Conservation (phyloP, 139 green algal species). For the Limnomonas spitsbergensis region DNA sequence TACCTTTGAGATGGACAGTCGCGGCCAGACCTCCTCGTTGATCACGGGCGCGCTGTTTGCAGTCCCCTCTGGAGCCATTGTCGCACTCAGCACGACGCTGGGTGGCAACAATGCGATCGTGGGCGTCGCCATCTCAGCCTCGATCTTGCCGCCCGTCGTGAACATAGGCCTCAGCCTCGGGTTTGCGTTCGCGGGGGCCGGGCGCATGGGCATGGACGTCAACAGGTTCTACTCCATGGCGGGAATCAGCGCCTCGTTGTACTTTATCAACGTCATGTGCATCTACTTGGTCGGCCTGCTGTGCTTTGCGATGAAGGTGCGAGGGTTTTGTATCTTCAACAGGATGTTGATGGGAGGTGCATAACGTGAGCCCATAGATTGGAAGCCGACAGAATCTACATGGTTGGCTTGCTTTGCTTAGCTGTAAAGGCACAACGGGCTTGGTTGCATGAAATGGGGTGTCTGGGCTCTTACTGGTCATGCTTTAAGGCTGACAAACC, state of each 20-base stretch:
- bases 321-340: no score
- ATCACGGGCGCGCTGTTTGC: constrained; percentile 32
- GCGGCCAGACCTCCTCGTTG: constrained; percentile 10
- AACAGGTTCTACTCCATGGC: background rate
- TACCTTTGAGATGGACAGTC: constrained; percentile 26
- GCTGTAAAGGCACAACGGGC: no score
- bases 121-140: constrained; percentile 38
- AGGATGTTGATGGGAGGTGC: no score
- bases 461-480: no score
- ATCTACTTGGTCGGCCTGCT: constrained; percentile 24
- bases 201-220: background rate
- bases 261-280: constrained; percentile 18
- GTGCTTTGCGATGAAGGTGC: constrained; percentile 26
- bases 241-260: constrained; percentile 11
- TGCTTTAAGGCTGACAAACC: no score
- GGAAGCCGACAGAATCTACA: no score
- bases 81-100: constrained; percentile 27
- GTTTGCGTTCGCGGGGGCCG: constrained; percentile 20
- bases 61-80: constrained; percentile 29
- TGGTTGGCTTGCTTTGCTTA: no score
- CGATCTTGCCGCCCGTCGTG: constrained; percentile 34
- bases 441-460: no score
- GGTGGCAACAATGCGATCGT: constrained; percentile 20
- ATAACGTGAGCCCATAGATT: no score
- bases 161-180: constrained; percentile 32